phyloP scores from a whole-genome alignment of 768 basidiomycete species.

The Phylloporus rhodoxanthus region DNA sequence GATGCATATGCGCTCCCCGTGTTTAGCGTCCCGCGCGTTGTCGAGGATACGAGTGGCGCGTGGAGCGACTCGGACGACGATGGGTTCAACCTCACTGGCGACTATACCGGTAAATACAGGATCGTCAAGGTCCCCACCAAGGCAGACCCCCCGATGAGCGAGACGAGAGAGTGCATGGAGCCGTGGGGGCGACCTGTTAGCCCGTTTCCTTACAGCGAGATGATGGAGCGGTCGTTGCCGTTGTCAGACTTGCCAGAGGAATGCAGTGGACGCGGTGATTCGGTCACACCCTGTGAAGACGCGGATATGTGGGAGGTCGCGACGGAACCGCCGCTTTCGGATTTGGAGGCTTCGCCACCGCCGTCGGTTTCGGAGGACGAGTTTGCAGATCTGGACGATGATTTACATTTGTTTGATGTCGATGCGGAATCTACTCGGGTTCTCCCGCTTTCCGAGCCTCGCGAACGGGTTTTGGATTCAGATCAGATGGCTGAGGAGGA shows the following conservation, averaged over 20 bases:
- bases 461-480: neutral
- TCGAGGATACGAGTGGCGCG: slow-evolving; percentile 2
- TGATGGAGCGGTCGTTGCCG: slow-evolving; percentile 27
- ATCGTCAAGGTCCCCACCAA: slow-evolving; percentile 55
- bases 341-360: slow-evolving; percentile 6
- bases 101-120: slow-evolving; percentile 64
- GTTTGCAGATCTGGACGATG: slow-evolving; percentile 14
- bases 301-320: slow-evolving; percentile 15
- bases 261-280: neutral
- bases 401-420: slow-evolving; percentile 12
- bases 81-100: slow-evolving; percentile 39
- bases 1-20: slow-evolving; percentile 11
- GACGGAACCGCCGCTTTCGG: slow-evolving; percentile 19
- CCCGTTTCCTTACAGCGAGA: slow-evolving; percentile 47
- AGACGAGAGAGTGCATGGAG: slow-evolving; percentile 42
- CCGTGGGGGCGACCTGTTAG: slow-evolving; percentile 68
- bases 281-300: slow-evolving; percentile 4
- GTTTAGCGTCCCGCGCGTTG: slow-evolving; percentile 9
- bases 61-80: slow-evolving; percentile 32
- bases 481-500: slow-evolving; percentile 21
- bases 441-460: neutral
- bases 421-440: slow-evolving; percentile 15
- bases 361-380: slow-evolving; percentile 15
- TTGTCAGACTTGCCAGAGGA: slow-evolving; percentile 10
- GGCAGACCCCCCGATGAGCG: slow-evolving; percentile 45